Percentiles rank a stretch among this genome's conserved stretches.
Evolutionary conservation across 257 asterid species (phyloP).

Genomic region (Salvia splendens): DNA sequence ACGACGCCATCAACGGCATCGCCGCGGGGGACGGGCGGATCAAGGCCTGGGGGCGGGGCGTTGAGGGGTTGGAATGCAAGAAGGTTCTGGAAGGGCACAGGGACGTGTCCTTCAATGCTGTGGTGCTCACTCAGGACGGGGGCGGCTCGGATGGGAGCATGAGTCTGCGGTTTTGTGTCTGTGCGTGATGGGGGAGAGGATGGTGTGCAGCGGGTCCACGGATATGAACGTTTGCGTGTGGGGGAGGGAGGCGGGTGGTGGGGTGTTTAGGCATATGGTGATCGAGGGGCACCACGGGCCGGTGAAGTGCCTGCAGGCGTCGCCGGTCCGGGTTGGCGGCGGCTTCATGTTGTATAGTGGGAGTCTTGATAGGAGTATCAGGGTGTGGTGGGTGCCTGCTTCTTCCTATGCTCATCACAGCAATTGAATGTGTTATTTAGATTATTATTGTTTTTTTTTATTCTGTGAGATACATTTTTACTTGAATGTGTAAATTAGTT

Average conservation of each 20-base stretch:
- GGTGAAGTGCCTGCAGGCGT: constrained; percentile 75
- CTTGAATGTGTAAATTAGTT: constrained; percentile 32
- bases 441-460: background rate
- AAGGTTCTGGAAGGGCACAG: constrained; percentile 72
- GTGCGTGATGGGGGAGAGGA: constrained; percentile 48
- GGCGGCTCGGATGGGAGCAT: constrained; percentile 90
- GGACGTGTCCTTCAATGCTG: constrained; percentile 70
- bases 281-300: constrained; percentile 79
- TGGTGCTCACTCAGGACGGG: constrained; percentile 63
- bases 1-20: constrained; percentile 69
- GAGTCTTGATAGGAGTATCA: constrained; percentile 66
- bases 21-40: constrained; percentile 65
- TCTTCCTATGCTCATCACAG: too few relatives aligned
- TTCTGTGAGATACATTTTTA: constrained; percentile 4
- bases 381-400: constrained; percentile 91
- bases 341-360: constrained; percentile 86
- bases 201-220: constrained; percentile 66
- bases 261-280: constrained; percentile 47
- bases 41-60: constrained; percentile 58
- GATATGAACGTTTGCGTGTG: constrained; percentile 64
- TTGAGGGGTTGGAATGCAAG: constrained; percentile 41
- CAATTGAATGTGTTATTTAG: background rate
- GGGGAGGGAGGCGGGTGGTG: constrained; percentile 54
- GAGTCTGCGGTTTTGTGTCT: constrained; percentile 68
- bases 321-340: constrained; percentile 55